A percentile compares a stretch with the other conserved stretches of the same genome.
Conservation (phyloP, 2,329 filamentous ascomycete genomes). For the Colletotrichum tanaceti region DNA sequence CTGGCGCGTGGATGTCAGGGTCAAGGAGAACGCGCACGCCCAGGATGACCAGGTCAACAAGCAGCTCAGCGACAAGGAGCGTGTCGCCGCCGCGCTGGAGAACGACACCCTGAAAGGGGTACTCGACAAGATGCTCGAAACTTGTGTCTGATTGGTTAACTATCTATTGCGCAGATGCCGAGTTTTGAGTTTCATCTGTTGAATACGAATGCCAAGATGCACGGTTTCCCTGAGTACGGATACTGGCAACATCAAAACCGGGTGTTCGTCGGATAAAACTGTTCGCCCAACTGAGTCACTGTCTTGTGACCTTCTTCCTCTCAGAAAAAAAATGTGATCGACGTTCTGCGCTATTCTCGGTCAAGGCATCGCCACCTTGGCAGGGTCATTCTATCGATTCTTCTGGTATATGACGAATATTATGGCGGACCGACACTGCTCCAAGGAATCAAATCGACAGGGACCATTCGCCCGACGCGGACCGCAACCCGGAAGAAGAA, state of each 20-base stretch:
- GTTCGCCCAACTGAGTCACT: not conserved
- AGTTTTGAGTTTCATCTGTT: not conserved
- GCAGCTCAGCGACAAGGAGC: constrained; percentile 95
- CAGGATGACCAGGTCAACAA: constrained; percentile 97
- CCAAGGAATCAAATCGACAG: constrained; percentile 28
- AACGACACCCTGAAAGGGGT: constrained; percentile 91
- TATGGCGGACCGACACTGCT: constrained; percentile 2
- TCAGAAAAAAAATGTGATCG: constrained; percentile 31
- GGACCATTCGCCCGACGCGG: constrained; percentile 8
- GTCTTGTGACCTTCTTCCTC: not conserved
- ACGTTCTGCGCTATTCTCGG: constrained; percentile 12
- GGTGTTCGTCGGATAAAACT: not conserved
- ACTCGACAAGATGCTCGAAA: constrained; percentile 92
- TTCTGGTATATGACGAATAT: constrained; percentile 1
- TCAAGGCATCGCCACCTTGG: constrained; percentile 19
- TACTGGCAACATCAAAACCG: constrained; percentile 1
- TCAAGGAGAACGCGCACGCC: constrained; percentile 95
- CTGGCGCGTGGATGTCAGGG: constrained; percentile 90
- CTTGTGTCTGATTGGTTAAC: constrained; percentile 68
- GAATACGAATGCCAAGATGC: constrained; percentile 13
- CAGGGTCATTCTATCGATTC: constrained; percentile 16
- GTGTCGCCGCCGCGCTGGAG: constrained; percentile 93
- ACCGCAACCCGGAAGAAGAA: not conserved
- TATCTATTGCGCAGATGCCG: not conserved
- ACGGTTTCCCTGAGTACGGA: not conserved